Conservation (phyloP, 1,284 basidiomycete species). For the Puccinia horiana region DNA sequence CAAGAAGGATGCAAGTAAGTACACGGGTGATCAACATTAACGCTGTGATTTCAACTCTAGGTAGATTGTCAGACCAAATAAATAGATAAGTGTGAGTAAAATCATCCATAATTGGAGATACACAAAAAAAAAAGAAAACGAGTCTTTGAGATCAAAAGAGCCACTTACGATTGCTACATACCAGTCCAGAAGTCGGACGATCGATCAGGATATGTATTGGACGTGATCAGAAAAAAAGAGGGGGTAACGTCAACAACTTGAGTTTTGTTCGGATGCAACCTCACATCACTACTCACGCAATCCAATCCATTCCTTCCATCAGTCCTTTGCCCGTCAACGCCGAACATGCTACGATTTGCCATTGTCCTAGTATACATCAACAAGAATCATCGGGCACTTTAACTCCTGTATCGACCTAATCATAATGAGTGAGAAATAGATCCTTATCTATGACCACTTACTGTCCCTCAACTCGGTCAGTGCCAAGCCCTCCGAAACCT, state of each 20-base stretch:
- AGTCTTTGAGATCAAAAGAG: background rate
- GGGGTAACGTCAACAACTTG: too few relatives aligned
- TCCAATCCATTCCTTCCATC: conserved; percentile 50
- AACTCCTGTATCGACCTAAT: too few relatives aligned
- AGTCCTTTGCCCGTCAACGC: conserved; percentile 60
- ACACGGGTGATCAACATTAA: background rate
- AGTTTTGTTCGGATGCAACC: background rate
- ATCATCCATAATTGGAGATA: background rate
- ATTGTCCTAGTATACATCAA: too few relatives aligned
- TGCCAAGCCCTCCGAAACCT: conserved; percentile 62
- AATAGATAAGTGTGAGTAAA: background rate
- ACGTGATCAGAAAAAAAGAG: background rate
- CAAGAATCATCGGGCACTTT: too few relatives aligned
- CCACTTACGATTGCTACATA: background rate
- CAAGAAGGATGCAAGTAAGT: too few relatives aligned
- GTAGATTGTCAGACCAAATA: background rate
- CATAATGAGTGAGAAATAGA: background rate
- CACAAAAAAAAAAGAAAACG: too few relatives aligned
- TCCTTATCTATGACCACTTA: conserved; percentile 31
- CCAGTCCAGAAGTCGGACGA: background rate
- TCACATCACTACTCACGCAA: conserved; percentile 32
- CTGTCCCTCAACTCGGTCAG: conserved; percentile 62
- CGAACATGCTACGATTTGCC: conserved; percentile 64
- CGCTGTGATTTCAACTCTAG: conserved; percentile 29
- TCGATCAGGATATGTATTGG: background rate